phyloP scores from a whole-genome alignment of 2,329 filamentous ascomycete species.

The Plectosphaerella plurivora region DNA sequence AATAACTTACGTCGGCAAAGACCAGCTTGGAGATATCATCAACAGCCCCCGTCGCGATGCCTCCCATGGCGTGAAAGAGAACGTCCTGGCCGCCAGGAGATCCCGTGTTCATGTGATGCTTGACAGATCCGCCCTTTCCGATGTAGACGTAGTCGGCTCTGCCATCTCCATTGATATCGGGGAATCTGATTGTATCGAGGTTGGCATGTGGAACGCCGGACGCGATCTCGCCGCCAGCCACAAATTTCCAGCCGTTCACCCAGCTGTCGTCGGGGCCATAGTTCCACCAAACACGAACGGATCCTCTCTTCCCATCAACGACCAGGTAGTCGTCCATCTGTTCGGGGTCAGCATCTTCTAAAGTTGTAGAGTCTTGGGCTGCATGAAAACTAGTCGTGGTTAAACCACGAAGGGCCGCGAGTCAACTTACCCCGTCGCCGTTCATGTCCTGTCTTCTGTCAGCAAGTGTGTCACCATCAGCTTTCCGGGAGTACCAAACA shows the following conservation, averaged over 20 bases:
- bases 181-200: slow-evolving; percentile 14
- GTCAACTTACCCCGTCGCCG: slow-evolving; percentile 11
- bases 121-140: slow-evolving; percentile 14
- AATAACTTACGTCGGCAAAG: slow-evolving; percentile 10
- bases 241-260: slow-evolving; percentile 16
- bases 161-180: slow-evolving; percentile 20
- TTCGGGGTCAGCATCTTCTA: background rate
- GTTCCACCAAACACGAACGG: slow-evolving; percentile 15
- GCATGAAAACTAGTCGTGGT: background rate
- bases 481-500: background rate
- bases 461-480: background rate
- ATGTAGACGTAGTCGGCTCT: slow-evolving; percentile 18
- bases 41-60: slow-evolving; percentile 10
- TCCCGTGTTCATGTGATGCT: slow-evolving; percentile 14
- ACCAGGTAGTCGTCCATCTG: slow-evolving; percentile 14
- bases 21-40: slow-evolving; percentile 11
- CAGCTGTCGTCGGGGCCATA: slow-evolving; percentile 11
- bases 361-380: background rate
- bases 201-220: slow-evolving; percentile 17
- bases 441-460: slow-evolving; percentile 11
- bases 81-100: slow-evolving; percentile 10
- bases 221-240: slow-evolving; percentile 16
- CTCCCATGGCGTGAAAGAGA: slow-evolving; percentile 4
- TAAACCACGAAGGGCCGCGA: background rate
- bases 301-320: slow-evolving; percentile 7